A percentile compares a stretch with the other conserved stretches of the same genome.
phyloP scores from a whole-genome alignment of 164 flowering plant genomes.

The Stephania japonica region DNA sequence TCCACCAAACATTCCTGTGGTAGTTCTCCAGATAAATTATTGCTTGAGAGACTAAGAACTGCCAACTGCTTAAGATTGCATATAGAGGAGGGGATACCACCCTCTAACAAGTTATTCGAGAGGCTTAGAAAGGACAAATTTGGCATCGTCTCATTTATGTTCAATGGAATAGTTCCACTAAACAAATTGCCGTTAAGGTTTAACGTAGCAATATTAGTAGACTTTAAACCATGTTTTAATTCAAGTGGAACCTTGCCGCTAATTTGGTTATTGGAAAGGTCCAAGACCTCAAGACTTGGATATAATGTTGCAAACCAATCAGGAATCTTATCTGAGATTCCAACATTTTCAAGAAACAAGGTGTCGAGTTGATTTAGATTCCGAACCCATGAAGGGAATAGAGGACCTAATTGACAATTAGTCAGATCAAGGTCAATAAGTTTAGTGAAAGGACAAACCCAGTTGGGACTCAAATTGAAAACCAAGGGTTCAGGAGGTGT shows the following conservation, averaged over 20 bases:
- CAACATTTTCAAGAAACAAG: not conserved
- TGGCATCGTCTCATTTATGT: not conserved
- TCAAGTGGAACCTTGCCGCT: too few relatives aligned
- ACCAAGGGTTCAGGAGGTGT: constrained; percentile 6
- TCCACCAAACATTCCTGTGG: constrained; percentile 4
- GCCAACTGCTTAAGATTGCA: not conserved
- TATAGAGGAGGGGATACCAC: not conserved
- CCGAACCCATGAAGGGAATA: constrained; percentile 12
- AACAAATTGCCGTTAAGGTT: too few relatives aligned
- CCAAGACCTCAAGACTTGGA: not conserved
- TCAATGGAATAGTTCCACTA: too few relatives aligned
- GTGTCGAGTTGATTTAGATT: not conserved
- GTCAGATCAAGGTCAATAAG: not conserved
- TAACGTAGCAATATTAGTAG: too few relatives aligned
- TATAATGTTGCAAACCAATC: constrained; percentile 9
- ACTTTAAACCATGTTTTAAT: too few relatives aligned
- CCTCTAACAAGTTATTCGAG: not conserved
- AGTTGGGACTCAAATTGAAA: constrained; percentile 12
- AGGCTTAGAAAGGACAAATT: not conserved
- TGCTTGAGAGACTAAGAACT: constrained; percentile 10
- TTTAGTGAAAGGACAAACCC: constrained; percentile 21
- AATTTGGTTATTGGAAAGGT: constrained; percentile 12
- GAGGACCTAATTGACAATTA: constrained; percentile 2
- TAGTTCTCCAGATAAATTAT: constrained; percentile 10
- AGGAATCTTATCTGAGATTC: constrained; percentile 11